Percentiles rank a stretch among this genome's conserved stretches.
These are phyloP conservation scores for Agroathelia rolfsii DNA, from an alignment of 1,284 basidiomycete genomes.

Conservation along the genomic window DNA sequence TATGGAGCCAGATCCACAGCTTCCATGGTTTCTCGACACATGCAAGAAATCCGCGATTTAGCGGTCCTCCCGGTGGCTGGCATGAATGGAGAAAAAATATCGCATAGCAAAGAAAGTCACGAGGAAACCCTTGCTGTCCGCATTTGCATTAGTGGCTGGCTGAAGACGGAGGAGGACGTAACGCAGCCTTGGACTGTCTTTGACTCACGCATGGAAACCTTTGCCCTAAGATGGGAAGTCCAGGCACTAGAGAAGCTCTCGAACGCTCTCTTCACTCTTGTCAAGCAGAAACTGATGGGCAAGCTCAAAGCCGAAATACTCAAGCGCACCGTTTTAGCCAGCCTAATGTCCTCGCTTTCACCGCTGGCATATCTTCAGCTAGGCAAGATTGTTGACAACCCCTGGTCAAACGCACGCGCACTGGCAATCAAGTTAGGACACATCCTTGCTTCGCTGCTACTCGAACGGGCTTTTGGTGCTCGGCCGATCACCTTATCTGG, in stretches of 20 bases:
- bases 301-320: conserved; percentile 40
- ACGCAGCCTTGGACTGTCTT: conserved; percentile 45
- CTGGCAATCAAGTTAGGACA: conserved; percentile 45
- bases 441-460: conserved; percentile 43
- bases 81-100: no score
- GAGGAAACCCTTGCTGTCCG: conserved; percentile 41
- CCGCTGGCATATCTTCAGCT: conserved; percentile 44
- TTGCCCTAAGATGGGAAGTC: conserved; percentile 53
- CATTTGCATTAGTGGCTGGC: conserved; percentile 50
- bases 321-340: conserved; percentile 40
- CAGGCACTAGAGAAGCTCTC: conserved; percentile 42
- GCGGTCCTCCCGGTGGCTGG: conserved; percentile 36
- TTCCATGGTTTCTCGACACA: conserved; percentile 39
- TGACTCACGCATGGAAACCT: conserved; percentile 42
- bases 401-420: conserved; percentile 47
- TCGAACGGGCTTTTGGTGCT: conserved; percentile 41
- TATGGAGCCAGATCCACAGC: conserved; percentile 44
- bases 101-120: no score
- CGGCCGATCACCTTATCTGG: conserved; percentile 47
- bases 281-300: conserved; percentile 40
- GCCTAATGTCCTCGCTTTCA: conserved; percentile 37
- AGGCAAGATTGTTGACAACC: conserved; percentile 48
- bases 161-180: conserved; percentile 34
- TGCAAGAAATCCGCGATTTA: conserved; percentile 43
- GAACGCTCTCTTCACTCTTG: conserved; percentile 32